These are phyloP conservation scores for Vigna nakashimae DNA, from an alignment of 306 rosid species.

Conservation along the genomic window DNA sequence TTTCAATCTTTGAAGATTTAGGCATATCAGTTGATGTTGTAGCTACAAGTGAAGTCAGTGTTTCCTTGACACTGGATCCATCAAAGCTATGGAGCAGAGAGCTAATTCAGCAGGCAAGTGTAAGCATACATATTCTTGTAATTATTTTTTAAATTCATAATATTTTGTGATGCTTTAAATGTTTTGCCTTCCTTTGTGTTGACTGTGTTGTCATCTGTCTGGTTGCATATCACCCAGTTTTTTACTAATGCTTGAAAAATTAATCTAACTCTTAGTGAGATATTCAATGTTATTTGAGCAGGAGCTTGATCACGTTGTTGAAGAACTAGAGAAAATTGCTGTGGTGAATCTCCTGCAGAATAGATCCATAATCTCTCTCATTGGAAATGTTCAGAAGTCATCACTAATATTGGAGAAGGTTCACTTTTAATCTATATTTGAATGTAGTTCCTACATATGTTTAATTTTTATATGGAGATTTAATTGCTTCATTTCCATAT, in stretches of 20 bases:
- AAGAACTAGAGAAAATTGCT: constrained; percentile 96
- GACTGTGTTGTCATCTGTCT: not conserved
- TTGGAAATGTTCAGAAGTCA: constrained; percentile 94
- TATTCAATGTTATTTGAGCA: constrained; percentile 45
- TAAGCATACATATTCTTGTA: constrained; percentile 41
- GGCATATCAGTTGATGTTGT: constrained; percentile 92
- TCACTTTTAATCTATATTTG: constrained; percentile 30
- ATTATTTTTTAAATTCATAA: constrained; percentile 15
- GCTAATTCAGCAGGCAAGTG: constrained; percentile 89
- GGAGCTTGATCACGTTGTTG: constrained; percentile 97
- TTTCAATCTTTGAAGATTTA: constrained; percentile 86
- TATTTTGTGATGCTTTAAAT: constrained; percentile 1
- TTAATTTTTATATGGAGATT: constrained; percentile 21
- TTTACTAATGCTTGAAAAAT: constrained; percentile 7
- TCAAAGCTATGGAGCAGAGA: constrained; percentile 93
- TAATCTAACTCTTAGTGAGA: not conserved
- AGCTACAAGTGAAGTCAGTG: constrained; percentile 91
- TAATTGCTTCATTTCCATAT: constrained; percentile 25
- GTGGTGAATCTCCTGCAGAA: constrained; percentile 91
- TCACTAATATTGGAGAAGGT: constrained; percentile 96
- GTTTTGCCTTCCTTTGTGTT: not conserved
- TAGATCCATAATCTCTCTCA: constrained; percentile 94
- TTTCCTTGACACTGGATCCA: constrained; percentile 88
- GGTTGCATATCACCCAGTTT: constrained; percentile 3
- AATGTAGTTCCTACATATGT: constrained; percentile 4